Conservation (phyloP, 352 stramenopile species). For the Pythium volutum region DNA sequence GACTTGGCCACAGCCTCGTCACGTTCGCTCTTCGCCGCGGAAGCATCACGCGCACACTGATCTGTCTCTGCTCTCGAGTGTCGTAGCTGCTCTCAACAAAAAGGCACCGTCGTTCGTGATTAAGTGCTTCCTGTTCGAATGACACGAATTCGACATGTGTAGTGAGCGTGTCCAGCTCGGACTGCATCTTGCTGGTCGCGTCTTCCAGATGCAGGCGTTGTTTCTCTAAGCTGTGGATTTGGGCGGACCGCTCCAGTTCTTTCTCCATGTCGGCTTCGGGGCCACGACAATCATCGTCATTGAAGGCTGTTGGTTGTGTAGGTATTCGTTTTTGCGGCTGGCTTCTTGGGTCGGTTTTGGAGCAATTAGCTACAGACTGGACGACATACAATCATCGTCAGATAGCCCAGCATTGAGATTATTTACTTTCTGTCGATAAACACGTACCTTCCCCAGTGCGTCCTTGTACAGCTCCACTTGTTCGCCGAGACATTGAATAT, state of each 20-base stretch:
- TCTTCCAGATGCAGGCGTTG: conserved; percentile 15
- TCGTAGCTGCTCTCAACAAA: neutral
- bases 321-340: neutral
- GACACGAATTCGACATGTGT: conserved; percentile 1
- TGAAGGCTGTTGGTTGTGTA: neutral
- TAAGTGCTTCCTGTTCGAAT: no score
- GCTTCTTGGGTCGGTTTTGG: neutral
- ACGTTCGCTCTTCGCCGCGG: neutral
- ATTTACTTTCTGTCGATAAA: no score
- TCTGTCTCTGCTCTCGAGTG: neutral
- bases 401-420: neutral
- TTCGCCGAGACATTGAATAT: conserved; percentile 35
- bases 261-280: neutral
- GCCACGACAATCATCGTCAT: neutral
- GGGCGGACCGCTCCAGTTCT: conserved; percentile 9
- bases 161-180: neutral
- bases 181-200: neutral
- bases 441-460: conserved; percentile 37
- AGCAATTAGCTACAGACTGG: conserved; percentile 6
- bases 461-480: conserved; percentile 69
- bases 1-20: conserved; percentile 1
- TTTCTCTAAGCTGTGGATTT: conserved; percentile 16
- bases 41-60: neutral
- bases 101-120: neutral
- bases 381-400: neutral